Evolutionary conservation across 2,329 filamentous ascomycete genomes (phyloP).

Genomic region (Geoglossum cookeanum): DNA sequence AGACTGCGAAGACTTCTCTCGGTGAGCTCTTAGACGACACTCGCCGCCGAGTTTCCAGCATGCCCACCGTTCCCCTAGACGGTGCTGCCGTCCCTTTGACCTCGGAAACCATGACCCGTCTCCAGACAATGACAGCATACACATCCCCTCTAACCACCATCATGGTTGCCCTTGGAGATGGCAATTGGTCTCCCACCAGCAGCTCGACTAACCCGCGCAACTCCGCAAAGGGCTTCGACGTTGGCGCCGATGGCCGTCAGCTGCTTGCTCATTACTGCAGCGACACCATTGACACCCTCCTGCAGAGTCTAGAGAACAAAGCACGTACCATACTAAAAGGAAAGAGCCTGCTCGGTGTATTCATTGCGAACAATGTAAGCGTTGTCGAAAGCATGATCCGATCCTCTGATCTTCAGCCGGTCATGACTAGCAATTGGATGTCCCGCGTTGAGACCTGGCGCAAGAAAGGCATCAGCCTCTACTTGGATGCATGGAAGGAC

Average conservation of each 20-base stretch:
- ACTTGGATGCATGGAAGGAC: slow-evolving; percentile 77
- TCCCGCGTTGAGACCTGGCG: slow-evolving; percentile 61
- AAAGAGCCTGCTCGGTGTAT: slow-evolving; percentile 67
- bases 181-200: slow-evolving; percentile 47
- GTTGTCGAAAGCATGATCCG: slow-evolving; percentile 72
- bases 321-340: slow-evolving; percentile 53
- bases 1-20: slow-evolving; percentile 77
- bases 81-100: slow-evolving; percentile 63
- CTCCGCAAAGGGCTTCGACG: slow-evolving; percentile 51
- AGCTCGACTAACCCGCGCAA: slow-evolving; percentile 25
- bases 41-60: slow-evolving; percentile 43
- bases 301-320: slow-evolving; percentile 57
- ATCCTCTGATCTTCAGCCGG: slow-evolving; percentile 54
- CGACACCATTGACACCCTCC: slow-evolving; percentile 69
- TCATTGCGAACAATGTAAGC: slow-evolving; percentile 72
- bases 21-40: slow-evolving; percentile 71
- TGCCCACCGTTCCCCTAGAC: slow-evolving; percentile 56
- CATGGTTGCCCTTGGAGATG: slow-evolving; percentile 79
- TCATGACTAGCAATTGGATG: slow-evolving; percentile 41
- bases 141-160: slow-evolving; percentile 72
- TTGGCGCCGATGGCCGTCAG: slow-evolving; percentile 70
- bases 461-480: slow-evolving; percentile 66
- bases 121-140: slow-evolving; percentile 77
- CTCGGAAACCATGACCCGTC: slow-evolving; percentile 63
- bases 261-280: slow-evolving; percentile 79